Conservation (phyloP, 805 yeast species). For the Kodamaea restingae region DNA sequence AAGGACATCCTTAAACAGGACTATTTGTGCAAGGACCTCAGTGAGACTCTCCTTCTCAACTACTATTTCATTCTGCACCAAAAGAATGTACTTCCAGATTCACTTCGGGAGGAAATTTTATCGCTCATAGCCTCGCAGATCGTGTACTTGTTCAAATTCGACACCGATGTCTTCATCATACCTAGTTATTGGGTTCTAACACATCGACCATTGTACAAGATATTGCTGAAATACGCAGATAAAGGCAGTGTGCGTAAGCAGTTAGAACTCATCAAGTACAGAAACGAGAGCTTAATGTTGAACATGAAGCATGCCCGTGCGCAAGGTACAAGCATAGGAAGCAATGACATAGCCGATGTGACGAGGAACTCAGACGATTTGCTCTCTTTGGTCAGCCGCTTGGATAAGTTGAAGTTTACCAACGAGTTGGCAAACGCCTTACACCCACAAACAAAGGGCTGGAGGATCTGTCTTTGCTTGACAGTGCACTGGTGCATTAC, state of each 20-base stretch:
- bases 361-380: constrained; percentile 26
- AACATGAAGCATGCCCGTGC: constrained; percentile 29
- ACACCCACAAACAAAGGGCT: constrained; percentile 18
- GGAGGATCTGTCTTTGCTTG: constrained; percentile 35
- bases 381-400: constrained; percentile 29
- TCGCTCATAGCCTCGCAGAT: constrained; percentile 26
- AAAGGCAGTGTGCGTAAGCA: constrained; percentile 35
- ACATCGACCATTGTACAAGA: constrained; percentile 44
- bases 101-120: constrained; percentile 31
- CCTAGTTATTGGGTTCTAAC: constrained; percentile 60
- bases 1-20: constrained; percentile 53
- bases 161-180: constrained; percentile 58
- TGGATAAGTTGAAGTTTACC: constrained; percentile 32
- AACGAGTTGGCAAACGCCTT: constrained; percentile 27
- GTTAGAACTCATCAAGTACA: constrained; percentile 55
- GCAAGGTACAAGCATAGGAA: constrained; percentile 2
- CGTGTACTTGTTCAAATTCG: constrained; percentile 42
- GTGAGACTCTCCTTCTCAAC: constrained; percentile 54
- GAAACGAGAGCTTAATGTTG: constrained; percentile 69
- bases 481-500: constrained; percentile 41
- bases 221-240: constrained; percentile 20
- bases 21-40: constrained; percentile 58
- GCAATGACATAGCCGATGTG: constrained; percentile 17
- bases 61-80: constrained; percentile 30
- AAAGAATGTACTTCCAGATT: constrained; percentile 4